Percentiles rank a stretch among this genome's conserved stretches.
Conservation (phyloP, 768 basidiomycete genomes). For the Pisolithus microcarpus region DNA sequence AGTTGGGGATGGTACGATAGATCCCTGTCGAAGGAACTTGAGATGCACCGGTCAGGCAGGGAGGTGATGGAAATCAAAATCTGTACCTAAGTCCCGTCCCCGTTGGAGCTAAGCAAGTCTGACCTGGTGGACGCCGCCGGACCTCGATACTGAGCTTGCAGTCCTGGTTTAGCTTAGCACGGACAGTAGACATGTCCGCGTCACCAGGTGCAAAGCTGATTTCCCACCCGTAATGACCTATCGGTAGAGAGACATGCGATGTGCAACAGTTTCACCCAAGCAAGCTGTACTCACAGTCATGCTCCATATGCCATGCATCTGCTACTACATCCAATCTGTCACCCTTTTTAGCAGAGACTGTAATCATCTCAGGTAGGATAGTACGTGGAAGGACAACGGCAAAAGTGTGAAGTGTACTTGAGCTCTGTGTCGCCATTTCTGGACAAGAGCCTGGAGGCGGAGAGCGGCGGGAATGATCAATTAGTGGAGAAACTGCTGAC, state of each 20-base stretch:
- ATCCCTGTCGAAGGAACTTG: too few relatives aligned
- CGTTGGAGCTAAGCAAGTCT: too few relatives aligned
- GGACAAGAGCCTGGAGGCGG: too few relatives aligned
- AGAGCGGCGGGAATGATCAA: constrained; percentile 24
- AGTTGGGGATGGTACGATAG: too few relatives aligned
- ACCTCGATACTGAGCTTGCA: too few relatives aligned
- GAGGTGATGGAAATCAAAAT: too few relatives aligned
- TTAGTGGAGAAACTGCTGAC: constrained; percentile 21
- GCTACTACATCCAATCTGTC: too few relatives aligned
- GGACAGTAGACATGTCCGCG: constrained; percentile 46
- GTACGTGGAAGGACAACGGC: constrained; percentile 41
- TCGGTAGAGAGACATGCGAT: background rate
- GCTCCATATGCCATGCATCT: constrained; percentile 58
- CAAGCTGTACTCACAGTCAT: constrained; percentile 41
- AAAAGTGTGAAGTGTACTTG: constrained; percentile 35
- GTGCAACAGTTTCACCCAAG: background rate
- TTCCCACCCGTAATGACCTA: constrained; percentile 60
- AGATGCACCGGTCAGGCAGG: too few relatives aligned
- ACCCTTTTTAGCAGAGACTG: constrained; percentile 52
- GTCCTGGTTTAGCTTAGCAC: constrained; percentile 42
- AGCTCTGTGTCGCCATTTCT: constrained; percentile 38
- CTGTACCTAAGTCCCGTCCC: too few relatives aligned
- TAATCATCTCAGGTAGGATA: constrained; percentile 56
- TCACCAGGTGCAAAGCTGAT: constrained; percentile 48
- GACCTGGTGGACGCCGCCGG: too few relatives aligned